These are phyloP conservation scores for Blastomyces parvus DNA, from an alignment of 2,329 filamentous ascomycete species.

Conservation along the genomic window DNA sequence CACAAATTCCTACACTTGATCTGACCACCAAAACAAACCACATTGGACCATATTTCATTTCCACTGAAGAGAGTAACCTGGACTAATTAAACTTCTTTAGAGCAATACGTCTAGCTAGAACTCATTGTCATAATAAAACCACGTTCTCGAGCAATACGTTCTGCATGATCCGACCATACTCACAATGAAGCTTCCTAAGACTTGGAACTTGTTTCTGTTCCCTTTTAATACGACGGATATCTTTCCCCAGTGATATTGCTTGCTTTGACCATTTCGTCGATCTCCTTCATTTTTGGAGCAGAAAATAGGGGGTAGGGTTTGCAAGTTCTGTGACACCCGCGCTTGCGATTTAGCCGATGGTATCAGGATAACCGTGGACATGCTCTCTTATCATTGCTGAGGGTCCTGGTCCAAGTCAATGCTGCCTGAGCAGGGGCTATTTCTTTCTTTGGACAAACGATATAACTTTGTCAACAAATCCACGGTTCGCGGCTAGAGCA, in stretches of 20 bases:
- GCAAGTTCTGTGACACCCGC: slow-evolving; percentile 29
- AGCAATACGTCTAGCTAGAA: not conserved
- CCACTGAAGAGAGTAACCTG: not conserved
- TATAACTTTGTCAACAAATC: slow-evolving; percentile 40
- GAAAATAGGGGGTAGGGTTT: slow-evolving; percentile 23
- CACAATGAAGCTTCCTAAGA: not conserved
- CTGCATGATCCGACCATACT: not conserved
- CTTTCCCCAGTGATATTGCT: slow-evolving; percentile 30
- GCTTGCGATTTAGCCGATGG: slow-evolving; percentile 30
- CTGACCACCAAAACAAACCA: slow-evolving; percentile 22
- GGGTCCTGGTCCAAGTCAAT: slow-evolving; percentile 40
- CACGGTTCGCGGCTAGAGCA: slow-evolving; percentile 42
- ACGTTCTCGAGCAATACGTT: not conserved
- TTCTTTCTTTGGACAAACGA: slow-evolving; percentile 38
- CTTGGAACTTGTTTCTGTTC: not conserved
- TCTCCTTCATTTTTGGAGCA: slow-evolving; percentile 38
- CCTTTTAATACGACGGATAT: slow-evolving; percentile 17
- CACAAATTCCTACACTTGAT: slow-evolving; percentile 38
- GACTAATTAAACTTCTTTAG: not conserved
- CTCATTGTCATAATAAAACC: not conserved
- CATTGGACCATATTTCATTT: not conserved
- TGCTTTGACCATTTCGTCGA: slow-evolving; percentile 43
- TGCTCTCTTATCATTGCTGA: slow-evolving; percentile 36
- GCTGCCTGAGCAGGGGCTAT: slow-evolving; percentile 40
- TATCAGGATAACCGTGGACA: slow-evolving; percentile 35